phyloP scores from a whole-genome alignment of 345 rosid genomes.

The Eucalyptus camaldulensis region DNA sequence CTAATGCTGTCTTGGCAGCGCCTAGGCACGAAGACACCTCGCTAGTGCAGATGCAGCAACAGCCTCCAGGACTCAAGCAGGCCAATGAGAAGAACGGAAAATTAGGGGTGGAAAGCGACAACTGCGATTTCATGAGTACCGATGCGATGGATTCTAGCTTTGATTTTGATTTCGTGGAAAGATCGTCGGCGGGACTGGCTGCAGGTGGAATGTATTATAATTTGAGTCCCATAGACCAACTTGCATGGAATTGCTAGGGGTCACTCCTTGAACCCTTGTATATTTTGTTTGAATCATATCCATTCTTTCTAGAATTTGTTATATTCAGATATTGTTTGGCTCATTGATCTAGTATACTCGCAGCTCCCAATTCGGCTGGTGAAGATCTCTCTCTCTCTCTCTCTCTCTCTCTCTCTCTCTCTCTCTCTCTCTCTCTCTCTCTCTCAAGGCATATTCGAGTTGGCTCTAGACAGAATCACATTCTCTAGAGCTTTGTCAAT shows the following conservation, averaged over 20 bases:
- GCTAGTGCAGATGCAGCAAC: background rate
- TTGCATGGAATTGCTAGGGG: slow-evolving; percentile 25
- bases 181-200: background rate
- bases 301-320: background rate
- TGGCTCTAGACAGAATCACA: background rate
- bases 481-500: background rate
- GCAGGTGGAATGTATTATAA: slow-evolving; percentile 21
- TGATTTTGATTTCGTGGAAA: slow-evolving; percentile 23
- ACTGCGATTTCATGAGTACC: background rate
- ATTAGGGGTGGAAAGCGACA: background rate
- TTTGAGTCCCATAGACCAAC: slow-evolving; percentile 11
- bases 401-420: background rate
- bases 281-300: background rate
- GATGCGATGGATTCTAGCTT: slow-evolving; percentile 6
- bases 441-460: background rate
- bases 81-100: background rate
- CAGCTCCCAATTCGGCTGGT: background rate
- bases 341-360: background rate
- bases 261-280: background rate
- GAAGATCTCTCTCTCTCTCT: background rate
- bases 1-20: background rate
- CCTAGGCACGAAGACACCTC: background rate
- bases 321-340: background rate
- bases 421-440: background rate
- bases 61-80: background rate